Base-by-base conservation (phyloP, 2,329 filamentous ascomycete genomes). In the Pseudogymnoascus sp. region DNA sequence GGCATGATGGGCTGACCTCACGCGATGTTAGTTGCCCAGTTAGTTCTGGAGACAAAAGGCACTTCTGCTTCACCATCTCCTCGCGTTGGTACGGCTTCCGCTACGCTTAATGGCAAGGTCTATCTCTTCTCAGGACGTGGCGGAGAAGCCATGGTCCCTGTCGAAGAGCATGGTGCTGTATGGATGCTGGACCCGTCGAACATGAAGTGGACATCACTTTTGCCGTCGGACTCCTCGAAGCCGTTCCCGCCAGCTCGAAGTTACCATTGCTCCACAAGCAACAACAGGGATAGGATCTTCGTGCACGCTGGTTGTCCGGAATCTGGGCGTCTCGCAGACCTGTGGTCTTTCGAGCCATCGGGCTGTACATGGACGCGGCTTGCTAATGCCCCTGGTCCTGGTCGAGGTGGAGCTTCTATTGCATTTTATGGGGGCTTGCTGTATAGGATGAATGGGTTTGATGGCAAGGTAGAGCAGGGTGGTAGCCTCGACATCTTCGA, bases 41-140 rank as follows among this genome's bases (percentile, higher is more conserved):
- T 31, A 9, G n/a, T 64, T 12, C 16, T 11, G 4, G 46, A 64
- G 34, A 31, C 28, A 23, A 34, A 40, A 21, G 63, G n/a, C 28
- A 64, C 61, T 11, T 21, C 62, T 9, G 46, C 43, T 9, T 43
- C 78, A 0, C 84, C 84, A 0, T 74, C 75, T 0, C 78, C 85
- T 0, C 79, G 86, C 0, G 84, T 88, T 1, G 85, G 86, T 18
- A 76, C 79, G 5, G 77, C 84, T 0, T 77, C 79, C 4, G 73
- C 80, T 0, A 72, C 74, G 0, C 64, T 86, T 5, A 68, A 78
- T 61, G 73, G 74, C 3, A 78, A 75, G 0, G 74, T 88, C 21
- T 88, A 84, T 68, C 60, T 88, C 37, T 88, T 88, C 73, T 86
- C 84, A 3, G 86, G 86, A 5, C 82, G 85, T 2, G 84, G 85